phyloP scores from a whole-genome alignment of 2,329 filamentous ascomycete species.

The Didymosphaeria variabile region DNA sequence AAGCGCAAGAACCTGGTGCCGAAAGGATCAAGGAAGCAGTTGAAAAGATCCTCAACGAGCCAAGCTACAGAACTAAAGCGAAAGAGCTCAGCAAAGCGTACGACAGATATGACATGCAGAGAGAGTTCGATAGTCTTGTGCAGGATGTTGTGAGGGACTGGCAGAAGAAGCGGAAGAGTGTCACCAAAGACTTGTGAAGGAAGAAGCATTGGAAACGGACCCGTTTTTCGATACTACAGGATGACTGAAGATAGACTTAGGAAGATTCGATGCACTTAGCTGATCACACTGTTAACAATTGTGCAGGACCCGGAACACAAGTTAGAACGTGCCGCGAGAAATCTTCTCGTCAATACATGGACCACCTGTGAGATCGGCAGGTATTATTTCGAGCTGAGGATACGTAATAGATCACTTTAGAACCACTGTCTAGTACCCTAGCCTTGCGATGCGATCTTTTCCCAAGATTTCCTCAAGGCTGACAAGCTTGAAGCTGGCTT shows the following conservation, averaged over 20 bases:
- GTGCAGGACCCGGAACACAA: too few species aligned
- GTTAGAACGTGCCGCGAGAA: too few species aligned
- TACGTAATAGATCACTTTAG: not conserved
- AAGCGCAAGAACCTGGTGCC: conserved; percentile 40
- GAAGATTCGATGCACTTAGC: too few species aligned
- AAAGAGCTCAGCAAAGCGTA: conserved; percentile 29
- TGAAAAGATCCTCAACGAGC: conserved; percentile 22
- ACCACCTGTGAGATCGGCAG: too few species aligned
- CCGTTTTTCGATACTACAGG: too few species aligned
- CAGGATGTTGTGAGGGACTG: conserved; percentile 23
- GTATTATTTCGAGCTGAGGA: too few species aligned
- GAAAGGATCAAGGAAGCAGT: conserved; percentile 30
- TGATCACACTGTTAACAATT: too few species aligned
- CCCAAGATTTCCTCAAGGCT: conserved; percentile 41
- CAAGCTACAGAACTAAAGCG: conserved; percentile 28
- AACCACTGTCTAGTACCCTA: conserved; percentile 29
- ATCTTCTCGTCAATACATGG: too few species aligned
- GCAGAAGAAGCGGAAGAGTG: conserved; percentile 6
- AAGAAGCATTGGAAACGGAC: too few species aligned
- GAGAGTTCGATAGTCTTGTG: conserved; percentile 31
- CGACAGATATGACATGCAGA: conserved; percentile 28
- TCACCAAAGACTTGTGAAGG: not conserved
- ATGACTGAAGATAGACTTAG: too few species aligned
- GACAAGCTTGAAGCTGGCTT: conserved; percentile 62
- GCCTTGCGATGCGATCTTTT: conserved; percentile 25